A percentile compares a stretch with the other conserved stretches of the same genome.
These are phyloP conservation scores for Furcasterigmium sp. DNA, from an alignment of 2,329 filamentous ascomycete species.

Conservation along the genomic window DNA sequence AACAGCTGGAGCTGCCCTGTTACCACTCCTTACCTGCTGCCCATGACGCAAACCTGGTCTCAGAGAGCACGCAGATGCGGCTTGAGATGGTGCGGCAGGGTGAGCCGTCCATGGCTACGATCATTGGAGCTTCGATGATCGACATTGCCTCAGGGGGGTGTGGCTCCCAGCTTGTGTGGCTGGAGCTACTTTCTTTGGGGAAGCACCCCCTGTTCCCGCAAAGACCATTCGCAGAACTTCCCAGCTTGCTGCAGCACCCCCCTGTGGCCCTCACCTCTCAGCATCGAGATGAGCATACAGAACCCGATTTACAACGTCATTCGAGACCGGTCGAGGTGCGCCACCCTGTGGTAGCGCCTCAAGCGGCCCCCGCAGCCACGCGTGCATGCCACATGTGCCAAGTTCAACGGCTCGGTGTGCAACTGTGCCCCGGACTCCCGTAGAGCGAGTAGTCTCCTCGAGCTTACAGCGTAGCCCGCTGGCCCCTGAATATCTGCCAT, in stretches of 20 bases:
- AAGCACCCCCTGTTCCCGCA: not conserved
- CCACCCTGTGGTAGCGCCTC: not conserved
- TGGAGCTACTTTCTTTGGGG: not conserved
- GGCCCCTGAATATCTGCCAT: no score
- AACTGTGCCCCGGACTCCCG: no score
- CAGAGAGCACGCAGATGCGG: slow-evolving; percentile 4
- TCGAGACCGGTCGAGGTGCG: not conserved
- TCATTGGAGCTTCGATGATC: slow-evolving; percentile 6
- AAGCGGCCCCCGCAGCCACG: not conserved
- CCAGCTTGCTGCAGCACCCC: not conserved
- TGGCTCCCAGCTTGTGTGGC: not conserved
- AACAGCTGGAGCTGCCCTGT: not conserved
- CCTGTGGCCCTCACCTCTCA: not conserved
- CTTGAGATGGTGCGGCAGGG: slow-evolving; percentile 12
- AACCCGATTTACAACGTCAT: not conserved
- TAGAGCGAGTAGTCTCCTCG: no score
- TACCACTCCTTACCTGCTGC: not conserved
- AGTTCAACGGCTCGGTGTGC: not conserved
- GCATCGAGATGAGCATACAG: not conserved
- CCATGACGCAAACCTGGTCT: slow-evolving; percentile 11
- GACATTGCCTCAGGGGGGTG: not conserved
- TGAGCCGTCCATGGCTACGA: slow-evolving; percentile 1
- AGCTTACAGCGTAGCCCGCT: no score
- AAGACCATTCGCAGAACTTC: not conserved
- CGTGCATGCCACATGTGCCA: not conserved